These are phyloP conservation scores for Rhodotorula toruloides DNA, from an alignment of 768 basidiomycete genomes.

Conservation along the genomic window DNA sequence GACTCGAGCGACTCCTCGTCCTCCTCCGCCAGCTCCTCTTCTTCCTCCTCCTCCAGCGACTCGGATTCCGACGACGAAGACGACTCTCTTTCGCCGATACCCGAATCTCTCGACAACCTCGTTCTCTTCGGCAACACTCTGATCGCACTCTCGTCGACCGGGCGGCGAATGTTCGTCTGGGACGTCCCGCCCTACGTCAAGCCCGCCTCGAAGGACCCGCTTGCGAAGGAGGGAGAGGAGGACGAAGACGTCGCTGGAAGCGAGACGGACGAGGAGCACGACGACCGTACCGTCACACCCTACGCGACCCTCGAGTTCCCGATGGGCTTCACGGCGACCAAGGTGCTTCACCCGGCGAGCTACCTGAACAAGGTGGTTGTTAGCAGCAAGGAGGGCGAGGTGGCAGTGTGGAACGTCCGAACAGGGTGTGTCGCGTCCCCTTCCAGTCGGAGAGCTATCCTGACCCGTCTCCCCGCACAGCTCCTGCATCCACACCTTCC, in stretches of 20 bases:
- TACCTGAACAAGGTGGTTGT: conserved; percentile 94
- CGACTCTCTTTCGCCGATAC: conserved; percentile 6
- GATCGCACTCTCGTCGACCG: conserved; percentile 72
- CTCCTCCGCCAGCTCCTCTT: conserved; percentile 5
- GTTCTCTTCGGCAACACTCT: conserved; percentile 75
- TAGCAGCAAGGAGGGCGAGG: conserved; percentile 67
- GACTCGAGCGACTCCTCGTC: not conserved
- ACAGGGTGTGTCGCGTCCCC: conserved; percentile 57
- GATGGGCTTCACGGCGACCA: conserved; percentile 73
- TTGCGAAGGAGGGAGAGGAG: not conserved
- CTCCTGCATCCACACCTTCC: conserved; percentile 75
- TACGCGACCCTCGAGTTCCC: conserved; percentile 72
- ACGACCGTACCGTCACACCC: conserved; percentile 50
- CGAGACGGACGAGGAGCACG: conserved; percentile 4
- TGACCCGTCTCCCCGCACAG: conserved; percentile 49
- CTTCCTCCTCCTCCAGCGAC: conserved; percentile 1
- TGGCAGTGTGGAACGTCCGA: conserved; percentile 92
- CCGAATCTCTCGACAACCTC: conserved; percentile 55
- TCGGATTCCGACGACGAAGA: conserved; percentile 12
- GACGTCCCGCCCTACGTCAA: conserved; percentile 53
- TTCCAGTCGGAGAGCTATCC: not conserved
- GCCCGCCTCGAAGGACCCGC: conserved; percentile 51
- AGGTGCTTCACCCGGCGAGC: conserved; percentile 84
- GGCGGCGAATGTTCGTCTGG: conserved; percentile 72
- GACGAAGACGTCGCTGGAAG: conserved; percentile 1